Evolutionary conservation across 2,329 filamentous ascomycete genomes (phyloP).

Genomic region (Xylaria sp.): DNA sequence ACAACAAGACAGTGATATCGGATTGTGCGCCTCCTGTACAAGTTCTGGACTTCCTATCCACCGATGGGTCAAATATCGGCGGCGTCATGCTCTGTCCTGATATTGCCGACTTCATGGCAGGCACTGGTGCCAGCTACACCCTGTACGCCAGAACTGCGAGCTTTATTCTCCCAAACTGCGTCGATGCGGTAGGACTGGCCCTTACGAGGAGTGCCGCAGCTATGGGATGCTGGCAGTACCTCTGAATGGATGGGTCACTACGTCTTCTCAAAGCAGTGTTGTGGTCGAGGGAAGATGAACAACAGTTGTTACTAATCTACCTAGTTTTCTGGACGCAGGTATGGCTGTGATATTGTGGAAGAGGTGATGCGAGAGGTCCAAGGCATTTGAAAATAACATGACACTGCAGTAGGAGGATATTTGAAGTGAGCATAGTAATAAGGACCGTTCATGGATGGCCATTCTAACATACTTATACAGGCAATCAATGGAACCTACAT

Average conservation of each 20-base stretch:
- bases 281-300: neutral
- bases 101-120: conserved; percentile 23
- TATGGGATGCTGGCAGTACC: conserved; percentile 45
- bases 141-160: conserved; percentile 32
- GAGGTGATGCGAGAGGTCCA: neutral
- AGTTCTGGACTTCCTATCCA: conserved; percentile 33
- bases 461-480: neutral
- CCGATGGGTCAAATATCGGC: conserved; percentile 31
- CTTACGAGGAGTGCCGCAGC: conserved; percentile 31
- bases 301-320: conserved; percentile 8
- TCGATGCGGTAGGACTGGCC: conserved; percentile 38
- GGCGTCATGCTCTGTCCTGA: conserved; percentile 36
- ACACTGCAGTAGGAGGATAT: neutral
- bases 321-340: conserved; percentile 9
- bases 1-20: conserved; percentile 31
- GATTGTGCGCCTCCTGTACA: conserved; percentile 28
- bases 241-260: conserved; percentile 23
- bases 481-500: too few species aligned
- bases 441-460: neutral
- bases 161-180: conserved; percentile 38
- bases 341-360: conserved; percentile 6
- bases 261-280: neutral
- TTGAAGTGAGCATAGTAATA: neutral
- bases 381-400: conserved; percentile 4
- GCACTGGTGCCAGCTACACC: conserved; percentile 29